A percentile compares a stretch with the other conserved stretches of the same genome.
Evolutionary conservation across 257 asterid genomes (phyloP).

Genomic region (Orobanche coerulescens): DNA sequence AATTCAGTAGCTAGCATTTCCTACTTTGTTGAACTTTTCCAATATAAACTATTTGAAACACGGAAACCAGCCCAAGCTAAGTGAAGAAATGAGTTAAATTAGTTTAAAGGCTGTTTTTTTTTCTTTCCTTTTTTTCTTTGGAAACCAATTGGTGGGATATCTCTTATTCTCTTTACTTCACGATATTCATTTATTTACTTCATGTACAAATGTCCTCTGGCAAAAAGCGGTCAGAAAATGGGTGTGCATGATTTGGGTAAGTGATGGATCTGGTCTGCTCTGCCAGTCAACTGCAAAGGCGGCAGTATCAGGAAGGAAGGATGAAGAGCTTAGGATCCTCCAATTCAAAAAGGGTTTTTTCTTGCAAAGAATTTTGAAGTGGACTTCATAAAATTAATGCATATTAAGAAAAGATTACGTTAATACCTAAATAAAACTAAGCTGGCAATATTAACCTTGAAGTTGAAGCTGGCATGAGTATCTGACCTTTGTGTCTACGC

Average conservation of each 20-base stretch:
- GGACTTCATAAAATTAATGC: neutral
- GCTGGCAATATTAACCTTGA: neutral
- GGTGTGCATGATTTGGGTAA: conserved; percentile 8
- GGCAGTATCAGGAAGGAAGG: conserved; percentile 11
- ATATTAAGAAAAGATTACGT: neutral
- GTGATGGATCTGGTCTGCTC: conserved; percentile 7
- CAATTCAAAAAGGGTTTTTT: conserved; percentile 8
- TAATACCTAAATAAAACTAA: conserved; percentile 1
- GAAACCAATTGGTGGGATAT: conserved; percentile 4
- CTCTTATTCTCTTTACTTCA: neutral
- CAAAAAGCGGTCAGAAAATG: neutral
- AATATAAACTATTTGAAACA: conserved; percentile 13
- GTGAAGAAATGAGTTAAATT: neutral
- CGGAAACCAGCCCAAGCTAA: conserved; percentile 6
- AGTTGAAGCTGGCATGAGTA: conserved; percentile 15
- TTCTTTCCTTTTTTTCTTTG: neutral
- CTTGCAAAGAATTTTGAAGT: neutral
- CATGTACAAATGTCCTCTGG: neutral
- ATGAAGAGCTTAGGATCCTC: conserved; percentile 2
- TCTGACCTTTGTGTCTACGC: conserved; percentile 4
- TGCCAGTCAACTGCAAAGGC: conserved; percentile 4
- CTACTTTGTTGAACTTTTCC: conserved; percentile 4
- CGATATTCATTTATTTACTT: neutral
- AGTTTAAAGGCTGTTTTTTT: neutral
- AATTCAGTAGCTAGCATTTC: conserved; percentile 2